These are phyloP conservation scores for Rhododendron williamsianum DNA, from an alignment of 148 eudicot species.

Conservation along the genomic window DNA sequence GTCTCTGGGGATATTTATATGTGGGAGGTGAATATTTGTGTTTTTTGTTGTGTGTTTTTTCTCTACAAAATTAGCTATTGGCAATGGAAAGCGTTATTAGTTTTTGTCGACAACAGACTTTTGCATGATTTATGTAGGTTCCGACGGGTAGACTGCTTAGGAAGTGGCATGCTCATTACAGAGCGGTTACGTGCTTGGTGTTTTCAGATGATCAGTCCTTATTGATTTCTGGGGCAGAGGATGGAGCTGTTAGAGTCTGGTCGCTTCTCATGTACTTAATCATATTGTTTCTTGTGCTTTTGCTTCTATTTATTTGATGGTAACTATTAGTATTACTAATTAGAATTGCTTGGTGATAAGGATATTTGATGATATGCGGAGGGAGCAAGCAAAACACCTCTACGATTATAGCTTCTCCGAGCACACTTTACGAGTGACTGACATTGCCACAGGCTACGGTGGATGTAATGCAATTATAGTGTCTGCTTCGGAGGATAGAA, in stretches of 20 bases:
- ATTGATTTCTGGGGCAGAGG: conserved; percentile 84
- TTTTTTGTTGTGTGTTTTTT: neutral
- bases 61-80: neutral
- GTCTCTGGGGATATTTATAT: conserved; percentile 67
- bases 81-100: neutral
- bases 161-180: conserved; percentile 89
- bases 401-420: conserved; percentile 70
- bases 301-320: neutral
- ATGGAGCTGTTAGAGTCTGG: conserved; percentile 85
- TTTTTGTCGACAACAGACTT: neutral
- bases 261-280: conserved; percentile 58
- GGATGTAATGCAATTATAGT: conserved; percentile 76
- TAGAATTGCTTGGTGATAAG: conserved; percentile 23
- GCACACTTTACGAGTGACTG: conserved; percentile 70
- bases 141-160: conserved; percentile 67
- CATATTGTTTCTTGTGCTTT: conserved; percentile 1
- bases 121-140: conserved; percentile 41
- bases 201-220: conserved; percentile 70
- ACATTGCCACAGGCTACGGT: conserved; percentile 71
- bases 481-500: conserved; percentile 87
- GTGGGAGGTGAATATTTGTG: conserved; percentile 64
- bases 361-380: conserved; percentile 64
- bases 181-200: conserved; percentile 69
- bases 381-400: conserved; percentile 47
- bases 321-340: neutral